Conservation (phyloP, 176 grass and related monocot genomes). For the Chloris gayana region DNA sequence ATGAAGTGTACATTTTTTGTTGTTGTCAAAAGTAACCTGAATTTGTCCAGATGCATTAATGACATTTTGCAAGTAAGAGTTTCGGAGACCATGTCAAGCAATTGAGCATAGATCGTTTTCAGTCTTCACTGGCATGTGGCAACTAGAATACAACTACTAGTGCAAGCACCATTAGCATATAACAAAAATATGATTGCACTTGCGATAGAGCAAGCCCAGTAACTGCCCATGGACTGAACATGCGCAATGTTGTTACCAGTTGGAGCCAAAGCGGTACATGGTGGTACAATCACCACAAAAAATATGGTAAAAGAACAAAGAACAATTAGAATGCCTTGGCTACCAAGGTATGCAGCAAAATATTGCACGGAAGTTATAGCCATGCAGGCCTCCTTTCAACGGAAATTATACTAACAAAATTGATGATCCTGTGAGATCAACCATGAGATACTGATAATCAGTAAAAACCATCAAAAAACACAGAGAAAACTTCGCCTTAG, state of each 20-base stretch:
- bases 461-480: not conserved
- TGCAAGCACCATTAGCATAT: slow-evolving; percentile 1
- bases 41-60: not conserved
- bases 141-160: not conserved
- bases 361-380: slow-evolving; percentile 13
- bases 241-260: slow-evolving; percentile 25
- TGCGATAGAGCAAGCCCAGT: not conserved
- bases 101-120: not conserved
- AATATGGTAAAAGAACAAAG: not conserved
- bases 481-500: not conserved
- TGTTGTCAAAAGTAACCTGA: not conserved
- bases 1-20: not conserved
- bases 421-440: not conserved
- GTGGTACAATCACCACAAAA: no score
- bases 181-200: not conserved
- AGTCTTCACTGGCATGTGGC: no score
- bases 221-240: not conserved
- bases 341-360: slow-evolving; percentile 3
- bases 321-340: not conserved
- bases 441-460: not conserved
- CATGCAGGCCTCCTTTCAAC: not conserved
- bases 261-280: not conserved
- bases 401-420: slow-evolving; percentile 29
- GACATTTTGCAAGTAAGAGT: not conserved
- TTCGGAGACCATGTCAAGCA: not conserved